A percentile compares a stretch with the other conserved stretches of the same genome.
These are phyloP conservation scores for Thymus mandschuricus DNA, from an alignment of 257 asterid genomes.

Conservation along the genomic window DNA sequence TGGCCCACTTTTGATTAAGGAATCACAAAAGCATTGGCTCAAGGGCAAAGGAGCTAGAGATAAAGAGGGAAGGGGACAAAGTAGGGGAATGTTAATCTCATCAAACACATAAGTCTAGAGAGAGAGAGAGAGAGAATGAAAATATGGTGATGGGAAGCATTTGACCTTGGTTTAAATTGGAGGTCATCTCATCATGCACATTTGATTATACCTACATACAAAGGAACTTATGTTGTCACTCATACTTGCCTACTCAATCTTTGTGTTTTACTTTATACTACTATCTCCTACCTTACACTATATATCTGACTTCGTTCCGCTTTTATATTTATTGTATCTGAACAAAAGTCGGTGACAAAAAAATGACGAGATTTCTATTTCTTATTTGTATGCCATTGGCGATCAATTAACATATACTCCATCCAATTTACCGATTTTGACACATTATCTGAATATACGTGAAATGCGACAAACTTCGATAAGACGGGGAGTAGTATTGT, in stretches of 20 bases:
- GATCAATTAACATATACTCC: too few relatives aligned
- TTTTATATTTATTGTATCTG: too few relatives aligned
- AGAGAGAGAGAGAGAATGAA: constrained; percentile 8
- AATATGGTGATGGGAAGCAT: constrained; percentile 28
- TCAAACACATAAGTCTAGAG: constrained; percentile 43
- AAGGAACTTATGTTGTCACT: constrained; percentile 39
- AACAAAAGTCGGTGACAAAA: too few relatives aligned
- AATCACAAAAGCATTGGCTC: constrained; percentile 53
- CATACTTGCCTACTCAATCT: constrained; percentile 21
- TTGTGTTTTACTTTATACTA: constrained; percentile 1
- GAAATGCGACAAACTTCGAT: too few relatives aligned
- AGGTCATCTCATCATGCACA: constrained; percentile 44
- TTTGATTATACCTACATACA: constrained; percentile 37
- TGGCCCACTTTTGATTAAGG: constrained; percentile 41
- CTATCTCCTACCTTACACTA: neutral
- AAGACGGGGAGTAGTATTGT: too few relatives aligned
- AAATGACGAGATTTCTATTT: too few relatives aligned
- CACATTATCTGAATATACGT: too few relatives aligned
- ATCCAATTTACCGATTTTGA: too few relatives aligned
- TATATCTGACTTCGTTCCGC: neutral
- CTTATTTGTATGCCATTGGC: too few relatives aligned
- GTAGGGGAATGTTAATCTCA: constrained; percentile 65
- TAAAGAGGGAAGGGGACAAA: constrained; percentile 41
- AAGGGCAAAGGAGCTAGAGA: neutral
- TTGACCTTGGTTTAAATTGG: constrained; percentile 37